Base-by-base conservation (phyloP, 495 filamentous ascomycete species). In the Parathielavia hyrcaniae region DNA sequence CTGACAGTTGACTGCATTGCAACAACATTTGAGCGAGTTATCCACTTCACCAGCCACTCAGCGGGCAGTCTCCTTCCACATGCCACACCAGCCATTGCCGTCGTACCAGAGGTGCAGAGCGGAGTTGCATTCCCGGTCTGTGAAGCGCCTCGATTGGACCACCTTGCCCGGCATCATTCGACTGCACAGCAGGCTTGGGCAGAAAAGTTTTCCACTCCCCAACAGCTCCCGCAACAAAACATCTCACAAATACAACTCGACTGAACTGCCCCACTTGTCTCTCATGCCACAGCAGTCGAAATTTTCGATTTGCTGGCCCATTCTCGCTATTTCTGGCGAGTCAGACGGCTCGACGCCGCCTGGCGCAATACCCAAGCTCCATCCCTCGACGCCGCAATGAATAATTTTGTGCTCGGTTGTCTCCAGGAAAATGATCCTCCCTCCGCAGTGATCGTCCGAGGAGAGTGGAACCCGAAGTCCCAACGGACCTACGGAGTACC, bases 291-390 rank as follows among this genome's bases (percentile, higher is more conserved):
- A n/a, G n/a, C n/a, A 11, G 35, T 48, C 43, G 40, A 3, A 38
- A 14, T 32, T 20, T 46, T 11, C 17, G 13, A 17, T 34, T 55
- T 36, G 20, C 40, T 26, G 9, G 7, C 39, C 32, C 23, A n/a
- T n/a, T 55, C 52, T 54, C 52, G 52, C 40, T 46, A 38, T 55
- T 53, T 41, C 22, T 13, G 40, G 53, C 38, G 43, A 8, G 19
- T 47, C 53, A 46, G 41, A 45, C 53, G 47, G 32, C 43, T 55
- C 53, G 22, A 41, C 54, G 54, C 54, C 45, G 54, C 44, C 10
- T 23, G 45, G 44, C 45, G 36, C 54, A 38, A 45, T 44, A 36
- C 16, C n/a, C n/a, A n/a, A 46, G 53, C 43, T 56, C 53, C 43
- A 47, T 30, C 26, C 26, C 26, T 30, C 26, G 26, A 2, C 53